Percentiles rank a stretch among this genome's conserved stretches.
These are phyloP conservation scores for Trichoderma sp. DNA, from an alignment of 2,329 filamentous ascomycete genomes.

Conservation along the genomic window DNA sequence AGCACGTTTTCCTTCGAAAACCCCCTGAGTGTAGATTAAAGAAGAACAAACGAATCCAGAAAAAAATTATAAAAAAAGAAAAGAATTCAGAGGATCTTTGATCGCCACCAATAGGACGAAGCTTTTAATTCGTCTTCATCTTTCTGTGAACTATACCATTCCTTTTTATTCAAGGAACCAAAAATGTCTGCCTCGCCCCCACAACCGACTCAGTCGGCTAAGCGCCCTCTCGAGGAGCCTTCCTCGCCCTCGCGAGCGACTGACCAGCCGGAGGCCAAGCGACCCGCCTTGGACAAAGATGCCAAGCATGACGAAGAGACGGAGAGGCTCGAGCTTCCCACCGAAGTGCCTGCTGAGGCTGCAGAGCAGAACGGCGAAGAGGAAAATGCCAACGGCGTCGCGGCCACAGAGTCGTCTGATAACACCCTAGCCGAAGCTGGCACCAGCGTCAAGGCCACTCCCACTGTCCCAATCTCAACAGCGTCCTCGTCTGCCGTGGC, in stretches of 20 bases:
- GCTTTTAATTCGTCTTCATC: slow-evolving; percentile 21
- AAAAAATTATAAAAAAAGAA: slow-evolving; percentile 35
- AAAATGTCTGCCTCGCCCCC: slow-evolving; percentile 73
- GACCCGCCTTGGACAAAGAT: slow-evolving; percentile 91
- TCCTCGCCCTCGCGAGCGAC: slow-evolving; percentile 89
- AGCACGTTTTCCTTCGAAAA: slow-evolving; percentile 92
- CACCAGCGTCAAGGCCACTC: slow-evolving; percentile 23
- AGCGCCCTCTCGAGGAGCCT: slow-evolving; percentile 95
- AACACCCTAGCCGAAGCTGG: slow-evolving; percentile 41
- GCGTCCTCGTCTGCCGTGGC: slow-evolving; percentile 37
- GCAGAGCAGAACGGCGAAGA: slow-evolving; percentile 52
- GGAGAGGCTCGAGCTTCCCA: slow-evolving; percentile 44
- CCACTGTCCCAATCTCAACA: slow-evolving; percentile 33
- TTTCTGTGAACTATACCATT: slow-evolving; percentile 27
- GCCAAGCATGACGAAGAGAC: slow-evolving; percentile 66
- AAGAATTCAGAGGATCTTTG: slow-evolving; percentile 31
- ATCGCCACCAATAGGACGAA: slow-evolving; percentile 32
- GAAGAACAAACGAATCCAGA: slow-evolving; percentile 45
- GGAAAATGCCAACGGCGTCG: slow-evolving; percentile 53
- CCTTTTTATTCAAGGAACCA: slow-evolving; percentile 31
- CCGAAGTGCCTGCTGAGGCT: slow-evolving; percentile 41
- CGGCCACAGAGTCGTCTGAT: slow-evolving; percentile 37
- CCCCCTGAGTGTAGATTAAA: slow-evolving; percentile 83
- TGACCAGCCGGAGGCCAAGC: slow-evolving; percentile 96
- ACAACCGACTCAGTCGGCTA: slow-evolving; percentile 69